Conservation (phyloP, 352 stramenopile species). For the Phytophthora boehmeriae region DNA sequence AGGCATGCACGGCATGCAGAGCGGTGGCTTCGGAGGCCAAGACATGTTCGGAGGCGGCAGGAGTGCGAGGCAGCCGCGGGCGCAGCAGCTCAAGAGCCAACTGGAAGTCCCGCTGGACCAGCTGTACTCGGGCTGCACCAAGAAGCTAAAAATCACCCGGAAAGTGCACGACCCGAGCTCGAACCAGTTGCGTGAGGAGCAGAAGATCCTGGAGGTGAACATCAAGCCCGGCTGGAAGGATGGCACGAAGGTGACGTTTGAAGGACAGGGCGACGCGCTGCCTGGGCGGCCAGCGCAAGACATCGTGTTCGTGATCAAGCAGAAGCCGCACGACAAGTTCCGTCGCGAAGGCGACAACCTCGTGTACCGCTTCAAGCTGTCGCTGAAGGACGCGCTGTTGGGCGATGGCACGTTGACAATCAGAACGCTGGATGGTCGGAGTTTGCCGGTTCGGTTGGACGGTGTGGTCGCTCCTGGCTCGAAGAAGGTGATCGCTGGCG, state of each 20-base stretch:
- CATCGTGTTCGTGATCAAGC: slow-evolving; percentile 95
- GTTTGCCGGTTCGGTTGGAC: slow-evolving; percentile 90
- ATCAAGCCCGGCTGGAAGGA: slow-evolving; percentile 97
- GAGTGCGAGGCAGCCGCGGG: slow-evolving; percentile 25
- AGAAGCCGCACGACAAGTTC: slow-evolving; percentile 93
- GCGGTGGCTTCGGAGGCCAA: slow-evolving; percentile 34
- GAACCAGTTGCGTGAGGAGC: slow-evolving; percentile 93
- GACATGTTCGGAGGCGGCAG: slow-evolving; percentile 52
- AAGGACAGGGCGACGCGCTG: slow-evolving; percentile 89
- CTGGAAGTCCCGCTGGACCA: slow-evolving; percentile 94
- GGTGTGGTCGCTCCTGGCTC: slow-evolving; percentile 93
- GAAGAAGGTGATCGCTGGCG: slow-evolving; percentile 91
- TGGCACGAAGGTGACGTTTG: slow-evolving; percentile 97
- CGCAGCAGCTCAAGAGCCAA: slow-evolving; percentile 77
- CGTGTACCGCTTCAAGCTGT: slow-evolving; percentile 94
- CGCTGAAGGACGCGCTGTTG: slow-evolving; percentile 95
- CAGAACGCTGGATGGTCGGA: slow-evolving; percentile 93
- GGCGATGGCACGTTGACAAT: slow-evolving; percentile 91
- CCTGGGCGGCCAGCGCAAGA: slow-evolving; percentile 93
- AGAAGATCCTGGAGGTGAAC: slow-evolving; percentile 95
- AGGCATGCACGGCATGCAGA: slow-evolving; percentile 49
- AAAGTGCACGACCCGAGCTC: slow-evolving; percentile 83
- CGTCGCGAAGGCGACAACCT: slow-evolving; percentile 95
- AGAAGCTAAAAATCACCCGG: slow-evolving; percentile 96
- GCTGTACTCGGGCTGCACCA: slow-evolving; percentile 81